These are phyloP conservation scores for Macroventuria anomochaeta DNA, from an alignment of 2,329 filamentous ascomycete species.

Conservation along the genomic window DNA sequence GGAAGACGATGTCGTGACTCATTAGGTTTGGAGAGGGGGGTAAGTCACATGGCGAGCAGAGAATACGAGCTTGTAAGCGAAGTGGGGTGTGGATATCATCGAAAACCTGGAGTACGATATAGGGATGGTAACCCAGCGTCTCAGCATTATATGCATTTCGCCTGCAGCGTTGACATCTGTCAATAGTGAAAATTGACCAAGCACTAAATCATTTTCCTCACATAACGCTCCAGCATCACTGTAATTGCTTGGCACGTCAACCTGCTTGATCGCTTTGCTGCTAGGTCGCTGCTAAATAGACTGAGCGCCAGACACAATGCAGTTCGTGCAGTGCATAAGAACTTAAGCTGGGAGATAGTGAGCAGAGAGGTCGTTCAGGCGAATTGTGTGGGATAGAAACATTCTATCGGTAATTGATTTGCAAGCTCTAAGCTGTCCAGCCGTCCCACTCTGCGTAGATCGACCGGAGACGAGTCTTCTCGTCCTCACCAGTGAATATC, in stretches of 20 bases:
- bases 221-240: neutral
- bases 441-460: slow-evolving; percentile 35
- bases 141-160: neutral
- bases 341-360: neutral
- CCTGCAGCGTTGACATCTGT: neutral
- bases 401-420: neutral
- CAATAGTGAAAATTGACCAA: neutral
- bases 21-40: neutral
- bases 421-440: slow-evolving; percentile 8
- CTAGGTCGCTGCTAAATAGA: neutral
- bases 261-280: neutral
- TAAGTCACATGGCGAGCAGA: neutral
- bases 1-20: too few species aligned
- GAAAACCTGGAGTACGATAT: neutral
- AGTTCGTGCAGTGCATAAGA: neutral
- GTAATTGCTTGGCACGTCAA: neutral
- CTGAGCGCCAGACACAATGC: neutral
- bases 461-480: slow-evolving; percentile 61
- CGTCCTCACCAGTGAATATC: slow-evolving; percentile 70
- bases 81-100: neutral
- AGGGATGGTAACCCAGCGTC: neutral
- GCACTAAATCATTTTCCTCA: neutral
- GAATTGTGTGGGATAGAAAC: neutral
- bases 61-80: neutral
- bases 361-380: neutral